Base-by-base conservation (phyloP, 23 red algal genomes). In the Gracilaria caudata region DNA sequence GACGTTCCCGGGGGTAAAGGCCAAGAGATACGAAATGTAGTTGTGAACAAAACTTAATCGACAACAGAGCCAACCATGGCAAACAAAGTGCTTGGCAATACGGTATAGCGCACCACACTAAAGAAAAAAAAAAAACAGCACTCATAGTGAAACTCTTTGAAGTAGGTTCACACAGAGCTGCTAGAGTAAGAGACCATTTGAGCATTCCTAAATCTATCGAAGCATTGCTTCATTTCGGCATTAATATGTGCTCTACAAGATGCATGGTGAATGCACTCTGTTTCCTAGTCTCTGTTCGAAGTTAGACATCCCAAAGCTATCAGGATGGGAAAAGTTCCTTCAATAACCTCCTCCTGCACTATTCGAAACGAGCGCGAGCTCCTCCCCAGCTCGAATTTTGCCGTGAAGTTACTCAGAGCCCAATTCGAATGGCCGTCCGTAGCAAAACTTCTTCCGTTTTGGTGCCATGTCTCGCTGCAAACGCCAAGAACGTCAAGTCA, bases 381-480 rank as follows among this genome's bases (percentile, higher is more conserved):
- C n/a, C n/a, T 53, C 13, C 49, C 49, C 14, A 53, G 6, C 49
- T 53, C 1, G 49, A 8, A 45, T 45, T 7, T 45, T 7, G 4
- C 41, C 19, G 49, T 53, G 13, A 8, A 53, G 49, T 53, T 53
- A 16, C 49, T 53, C 49, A 77, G 10, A 77, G 39, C 25, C 72
- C 72, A 46, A 77, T 25, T 77, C 45, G 3, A 47, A 25, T 47
- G 10, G 36, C 39, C 12, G 25, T 28, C 16, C n/a, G 38, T 34
- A 77, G 36, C 45, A 77, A 35, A 47, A 1, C 23, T 46, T 77
- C 72, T 77, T 77, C 72, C 9, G 36, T n/a, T 51, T 37, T 47
- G 38, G 72, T 47, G 23, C 36, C 72, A 43, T 77, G 45, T 12
- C 72, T 44, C 1, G 72, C 72, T 7, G 72, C 72, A 47, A 77